Conservation (phyloP, 2,329 filamentous ascomycete genomes). For the Didymellaceae sp. region DNA sequence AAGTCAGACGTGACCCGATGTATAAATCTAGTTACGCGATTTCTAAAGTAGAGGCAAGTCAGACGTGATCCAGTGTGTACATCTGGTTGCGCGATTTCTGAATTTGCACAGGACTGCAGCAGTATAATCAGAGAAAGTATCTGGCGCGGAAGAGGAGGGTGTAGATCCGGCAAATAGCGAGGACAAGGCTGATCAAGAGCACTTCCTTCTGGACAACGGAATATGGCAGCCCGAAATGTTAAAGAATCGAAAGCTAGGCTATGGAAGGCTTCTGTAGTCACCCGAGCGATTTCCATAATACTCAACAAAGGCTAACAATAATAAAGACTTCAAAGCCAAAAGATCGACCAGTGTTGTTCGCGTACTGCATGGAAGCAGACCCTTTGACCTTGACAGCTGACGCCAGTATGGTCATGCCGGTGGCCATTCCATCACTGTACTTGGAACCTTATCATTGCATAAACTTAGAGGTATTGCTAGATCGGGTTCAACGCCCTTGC, state of each 20-base stretch:
- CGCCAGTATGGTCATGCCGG: neutral
- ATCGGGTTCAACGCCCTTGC: too few relatives aligned
- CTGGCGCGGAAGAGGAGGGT: conserved; percentile 17
- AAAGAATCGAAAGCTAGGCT: neutral
- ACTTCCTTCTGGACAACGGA: conserved; percentile 21
- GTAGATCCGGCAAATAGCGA: conserved; percentile 19
- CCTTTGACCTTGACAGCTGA: neutral
- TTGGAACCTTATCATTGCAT: too few relatives aligned
- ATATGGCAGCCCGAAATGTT: conserved; percentile 19
- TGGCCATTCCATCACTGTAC: neutral
- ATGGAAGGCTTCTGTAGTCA: neutral
- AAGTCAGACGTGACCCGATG: too few relatives aligned
- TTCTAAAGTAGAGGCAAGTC: too few relatives aligned
- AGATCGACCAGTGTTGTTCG: too few relatives aligned
- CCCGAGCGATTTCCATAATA: neutral
- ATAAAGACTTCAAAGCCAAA: too few relatives aligned
- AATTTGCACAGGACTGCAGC: neutral
- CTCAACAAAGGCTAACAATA: too few relatives aligned
- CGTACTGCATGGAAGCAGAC: neutral
- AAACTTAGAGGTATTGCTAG: too few relatives aligned
- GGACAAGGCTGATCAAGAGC: conserved; percentile 19
- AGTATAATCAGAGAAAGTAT: conserved; percentile 11
- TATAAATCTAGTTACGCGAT: too few relatives aligned
- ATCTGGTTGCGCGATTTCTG: conserved; percentile 1
- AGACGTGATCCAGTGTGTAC: too few relatives aligned